Conservation (phyloP, 179 eudicot genomes). For the Silene coronaria region DNA sequence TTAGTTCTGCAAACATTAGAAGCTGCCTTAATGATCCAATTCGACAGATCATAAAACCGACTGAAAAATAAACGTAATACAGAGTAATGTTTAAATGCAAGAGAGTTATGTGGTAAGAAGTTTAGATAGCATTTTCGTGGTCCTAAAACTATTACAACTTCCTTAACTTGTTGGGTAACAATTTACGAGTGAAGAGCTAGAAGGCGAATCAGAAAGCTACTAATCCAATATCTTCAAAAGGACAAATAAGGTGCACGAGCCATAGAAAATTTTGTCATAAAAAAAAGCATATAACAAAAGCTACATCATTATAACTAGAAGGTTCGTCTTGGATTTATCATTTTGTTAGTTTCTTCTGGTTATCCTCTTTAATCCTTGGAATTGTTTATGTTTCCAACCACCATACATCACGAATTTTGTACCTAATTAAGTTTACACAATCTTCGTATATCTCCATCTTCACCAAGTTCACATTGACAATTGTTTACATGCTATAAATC, state of each 20-base stretch:
- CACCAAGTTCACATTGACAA: neutral
- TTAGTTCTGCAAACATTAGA: neutral
- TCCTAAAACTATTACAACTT: neutral
- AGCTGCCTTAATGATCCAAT: neutral
- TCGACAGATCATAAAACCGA: no score
- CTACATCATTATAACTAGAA: neutral
- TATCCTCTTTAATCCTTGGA: conserved; percentile 3
- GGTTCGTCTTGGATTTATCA: neutral
- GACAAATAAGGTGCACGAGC: conserved; percentile 3
- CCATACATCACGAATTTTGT: neutral
- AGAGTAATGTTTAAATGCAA: neutral
- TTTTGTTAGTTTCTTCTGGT: neutral
- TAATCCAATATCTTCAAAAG: neutral
- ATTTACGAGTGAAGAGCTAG: neutral
- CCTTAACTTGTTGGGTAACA: neutral
- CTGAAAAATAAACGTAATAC: no score
- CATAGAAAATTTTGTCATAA: neutral
- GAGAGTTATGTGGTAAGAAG: neutral
- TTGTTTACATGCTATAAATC: neutral
- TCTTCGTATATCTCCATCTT: neutral
- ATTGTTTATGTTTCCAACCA: conserved; percentile 5
- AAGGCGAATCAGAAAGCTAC: neutral
- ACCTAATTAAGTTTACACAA: neutral
- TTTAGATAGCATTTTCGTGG: neutral
- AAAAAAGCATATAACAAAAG: neutral